Evolutionary conservation across 306 rosid genomes (phyloP), one percentile per base, ranked within the genome.

Genomic region (Citrullus colocynthis): DNA sequence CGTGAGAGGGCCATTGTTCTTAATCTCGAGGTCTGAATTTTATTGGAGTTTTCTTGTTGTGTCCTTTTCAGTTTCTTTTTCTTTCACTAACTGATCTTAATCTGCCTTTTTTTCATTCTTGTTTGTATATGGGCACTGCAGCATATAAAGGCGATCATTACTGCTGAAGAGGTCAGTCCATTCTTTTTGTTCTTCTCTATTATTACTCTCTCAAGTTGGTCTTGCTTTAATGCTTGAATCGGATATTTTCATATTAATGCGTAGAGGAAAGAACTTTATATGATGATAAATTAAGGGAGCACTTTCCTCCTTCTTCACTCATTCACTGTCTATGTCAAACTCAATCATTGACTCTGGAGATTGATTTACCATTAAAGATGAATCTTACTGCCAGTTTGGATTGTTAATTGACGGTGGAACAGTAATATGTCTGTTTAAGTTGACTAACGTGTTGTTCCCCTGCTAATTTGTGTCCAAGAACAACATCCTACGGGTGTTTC

Each of bases 91-190:
- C 71, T 54, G 34, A 37, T 13, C n/a, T 78, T 6, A 2, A 41
- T 78, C 24, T 65, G 1, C 28, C 10, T 73, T 48, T 48, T 24
- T 24, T 32, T 79, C 6, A 69, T 44, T 78, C 8, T 78, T 82
- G 60, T 83, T 75, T 79, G 45, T 16, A 21, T 83, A 30, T 78
- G 83, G 79, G 48, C 8, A 51, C 80, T 78, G 39, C 97, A 95
- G 98, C 98, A 95, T 86, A 89, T 92, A 84, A 95, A 95, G 80
- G 98, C 98, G 48, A 92, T 95, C 70, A 95, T 95, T 80, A 95
- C 98, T 0, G 96, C 98, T 14, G 97, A 95, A 42, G 98, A 95
- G 97, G 98, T 95, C 80, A 37, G 88, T 62, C 34, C 52, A 42
- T 82, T 65, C 82, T 1, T 83, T 77, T 28, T 28, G 30, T 34